These are phyloP conservation scores for Metschnikowia hibisci DNA, from an alignment of 805 yeast genomes.

Conservation along the genomic window DNA sequence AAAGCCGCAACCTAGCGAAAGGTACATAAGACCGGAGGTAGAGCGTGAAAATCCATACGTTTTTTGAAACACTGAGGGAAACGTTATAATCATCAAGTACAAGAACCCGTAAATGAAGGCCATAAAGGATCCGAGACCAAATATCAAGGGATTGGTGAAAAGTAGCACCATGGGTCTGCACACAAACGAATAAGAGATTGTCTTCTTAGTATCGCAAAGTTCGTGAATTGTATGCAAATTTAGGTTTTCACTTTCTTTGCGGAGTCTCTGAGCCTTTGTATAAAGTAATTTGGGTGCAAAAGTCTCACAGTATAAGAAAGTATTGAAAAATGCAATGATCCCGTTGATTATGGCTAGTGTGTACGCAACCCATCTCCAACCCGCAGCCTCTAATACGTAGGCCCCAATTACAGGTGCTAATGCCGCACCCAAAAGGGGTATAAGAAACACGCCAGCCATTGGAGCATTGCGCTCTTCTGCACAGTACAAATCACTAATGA, in stretches of 20 bases:
- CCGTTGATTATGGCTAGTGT: conserved; percentile 35
- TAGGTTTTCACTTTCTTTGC: conserved; percentile 33
- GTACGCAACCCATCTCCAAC: conserved; percentile 38
- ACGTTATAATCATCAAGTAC: conserved; percentile 39
- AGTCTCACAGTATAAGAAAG: conserved; percentile 32
- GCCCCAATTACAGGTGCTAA: conserved; percentile 38
- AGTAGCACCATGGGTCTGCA: conserved; percentile 33
- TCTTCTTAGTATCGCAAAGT: conserved; percentile 24
- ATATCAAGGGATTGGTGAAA: conserved; percentile 34
- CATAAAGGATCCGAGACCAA: conserved; percentile 40
- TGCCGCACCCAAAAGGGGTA: conserved; percentile 38
- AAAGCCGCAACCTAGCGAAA: conserved; percentile 39
- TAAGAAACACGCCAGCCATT: conserved; percentile 34
- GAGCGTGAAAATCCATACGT: conserved; percentile 32
- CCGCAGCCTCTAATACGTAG: conserved; percentile 27
- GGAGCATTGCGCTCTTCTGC: conserved; percentile 31
- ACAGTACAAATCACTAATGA: conserved; percentile 34
- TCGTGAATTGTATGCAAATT: conserved; percentile 38
- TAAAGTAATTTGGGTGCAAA: conserved; percentile 33
- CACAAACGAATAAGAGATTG: conserved; percentile 23
- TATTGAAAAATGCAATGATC: conserved; percentile 29
- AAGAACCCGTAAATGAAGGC: conserved; percentile 41
- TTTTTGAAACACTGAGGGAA: conserved; percentile 30
- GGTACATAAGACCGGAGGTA: conserved; percentile 34
- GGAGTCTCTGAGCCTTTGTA: conserved; percentile 24